phyloP scores from a whole-genome alignment of 176 grass and related monocot species.

The Ampelocalamus luodianensis region DNA sequence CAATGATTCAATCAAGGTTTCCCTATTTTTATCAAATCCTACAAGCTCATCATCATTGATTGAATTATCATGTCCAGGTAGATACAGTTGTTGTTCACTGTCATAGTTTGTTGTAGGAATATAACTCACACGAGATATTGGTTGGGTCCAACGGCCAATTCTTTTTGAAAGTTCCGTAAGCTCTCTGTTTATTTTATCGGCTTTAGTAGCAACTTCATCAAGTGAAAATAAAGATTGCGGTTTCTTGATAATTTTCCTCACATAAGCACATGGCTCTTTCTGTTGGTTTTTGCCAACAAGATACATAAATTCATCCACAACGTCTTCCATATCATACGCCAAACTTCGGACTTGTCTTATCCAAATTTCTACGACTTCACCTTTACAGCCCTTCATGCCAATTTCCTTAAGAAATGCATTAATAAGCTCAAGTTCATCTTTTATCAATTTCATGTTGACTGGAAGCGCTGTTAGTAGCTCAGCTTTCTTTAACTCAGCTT shows the following conservation, averaged over 20 bases:
- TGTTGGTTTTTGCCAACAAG: not conserved
- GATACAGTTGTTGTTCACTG: slow-evolving; percentile 15
- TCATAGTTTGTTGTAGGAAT: not conserved
- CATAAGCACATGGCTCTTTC: not conserved
- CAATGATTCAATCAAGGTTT: slow-evolving; percentile 35
- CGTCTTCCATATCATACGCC: slow-evolving; percentile 47
- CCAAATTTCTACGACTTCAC: slow-evolving; percentile 44
- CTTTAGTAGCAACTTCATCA: not conserved
- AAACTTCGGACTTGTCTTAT: slow-evolving; percentile 37
- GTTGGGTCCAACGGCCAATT: not conserved
- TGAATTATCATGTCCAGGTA: slow-evolving; percentile 7
- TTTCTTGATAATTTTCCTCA: slow-evolving; percentile 38
- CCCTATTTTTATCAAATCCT: slow-evolving; percentile 43
- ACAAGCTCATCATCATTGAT: slow-evolving; percentile 45
- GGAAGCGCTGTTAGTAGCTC: not conserved
- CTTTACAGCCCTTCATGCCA: not conserved
- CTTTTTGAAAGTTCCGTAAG: slow-evolving; percentile 10
- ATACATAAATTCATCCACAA: slow-evolving; percentile 41
- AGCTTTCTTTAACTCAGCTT: slow-evolving; percentile 21
- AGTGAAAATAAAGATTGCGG: slow-evolving; percentile 5
- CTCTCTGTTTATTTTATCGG: slow-evolving; percentile 8
- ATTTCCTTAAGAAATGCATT: slow-evolving; percentile 35
- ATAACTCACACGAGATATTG: not conserved
- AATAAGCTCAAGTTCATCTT: slow-evolving; percentile 43
- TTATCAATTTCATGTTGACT: slow-evolving; percentile 35